A percentile compares a stretch with the other conserved stretches of the same genome.
These are phyloP conservation scores for Myriangium duriaei DNA, from an alignment of 2,329 filamentous ascomycete species.

Conservation along the genomic window DNA sequence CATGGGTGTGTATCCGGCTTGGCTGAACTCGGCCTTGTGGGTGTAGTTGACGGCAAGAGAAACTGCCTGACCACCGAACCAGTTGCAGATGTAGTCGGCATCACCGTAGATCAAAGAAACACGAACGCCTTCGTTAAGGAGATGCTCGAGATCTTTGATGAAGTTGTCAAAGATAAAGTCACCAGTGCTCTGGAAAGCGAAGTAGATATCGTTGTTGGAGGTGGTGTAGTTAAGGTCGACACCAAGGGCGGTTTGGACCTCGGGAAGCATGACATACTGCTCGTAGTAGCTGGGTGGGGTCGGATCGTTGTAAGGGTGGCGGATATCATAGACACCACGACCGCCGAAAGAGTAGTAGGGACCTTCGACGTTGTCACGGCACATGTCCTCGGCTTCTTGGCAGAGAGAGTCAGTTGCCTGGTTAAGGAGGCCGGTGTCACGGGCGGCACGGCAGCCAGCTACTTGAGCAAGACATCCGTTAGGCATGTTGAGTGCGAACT, in stretches of 20 bases:
- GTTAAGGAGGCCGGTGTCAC: slow-evolving; percentile 2
- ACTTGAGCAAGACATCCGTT: slow-evolving; percentile 40
- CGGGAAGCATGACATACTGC: slow-evolving; percentile 5
- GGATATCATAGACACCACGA: slow-evolving; percentile 49
- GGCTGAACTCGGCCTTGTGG: slow-evolving; percentile 19
- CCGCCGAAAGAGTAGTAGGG: slow-evolving; percentile 43
- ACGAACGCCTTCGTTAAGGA: slow-evolving; percentile 27
- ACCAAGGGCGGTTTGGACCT: slow-evolving; percentile 8
- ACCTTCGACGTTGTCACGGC: slow-evolving; percentile 43
- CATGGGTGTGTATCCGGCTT: slow-evolving; percentile 22
- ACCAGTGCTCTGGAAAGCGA: slow-evolving; percentile 39
- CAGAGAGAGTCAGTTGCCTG: slow-evolving; percentile 35
- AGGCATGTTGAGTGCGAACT: slow-evolving; percentile 38
- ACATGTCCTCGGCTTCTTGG: slow-evolving; percentile 42
- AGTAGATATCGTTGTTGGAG: slow-evolving; percentile 35
- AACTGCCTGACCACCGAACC: slow-evolving; percentile 43
- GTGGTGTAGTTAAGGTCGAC: slow-evolving; percentile 10
- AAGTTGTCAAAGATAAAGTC: slow-evolving; percentile 54
- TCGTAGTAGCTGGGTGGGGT: slow-evolving; percentile 4
- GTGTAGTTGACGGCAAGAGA: slow-evolving; percentile 31
- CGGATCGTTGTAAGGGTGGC: slow-evolving; percentile 21
- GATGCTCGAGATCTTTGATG: slow-evolving; percentile 29
- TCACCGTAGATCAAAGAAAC: slow-evolving; percentile 27
- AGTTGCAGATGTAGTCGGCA: slow-evolving; percentile 22
- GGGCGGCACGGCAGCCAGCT: slow-evolving; percentile 36